Percentiles rank a stretch among this genome's conserved stretches.
Evolutionary conservation across 192 early-diverging fungal genomes (phyloP).

Genomic region (Chytriomyces sp.): DNA sequence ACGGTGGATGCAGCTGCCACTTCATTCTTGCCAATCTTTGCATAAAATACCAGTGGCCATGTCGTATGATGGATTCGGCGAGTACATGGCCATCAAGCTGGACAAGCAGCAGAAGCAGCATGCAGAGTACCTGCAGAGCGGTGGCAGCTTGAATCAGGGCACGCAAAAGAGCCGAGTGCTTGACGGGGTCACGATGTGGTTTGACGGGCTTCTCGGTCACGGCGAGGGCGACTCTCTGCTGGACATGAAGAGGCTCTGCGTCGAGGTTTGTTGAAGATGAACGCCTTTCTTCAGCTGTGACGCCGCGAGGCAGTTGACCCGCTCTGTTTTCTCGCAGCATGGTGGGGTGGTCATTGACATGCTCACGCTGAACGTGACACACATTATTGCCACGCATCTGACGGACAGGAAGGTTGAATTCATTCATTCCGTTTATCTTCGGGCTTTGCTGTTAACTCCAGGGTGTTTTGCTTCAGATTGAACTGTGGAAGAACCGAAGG

Average conservation of each 20-base stretch:
- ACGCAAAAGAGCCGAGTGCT: constrained; percentile 29
- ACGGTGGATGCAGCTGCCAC: too few relatives aligned
- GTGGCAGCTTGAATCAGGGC: constrained; percentile 10
- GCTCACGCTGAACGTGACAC: constrained; percentile 44
- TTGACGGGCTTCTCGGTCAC: constrained; percentile 38
- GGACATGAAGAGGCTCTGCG: constrained; percentile 23
- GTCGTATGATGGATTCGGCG: constrained; percentile 23
- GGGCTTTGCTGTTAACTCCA: constrained; percentile 37
- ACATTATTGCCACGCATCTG: constrained; percentile 52
- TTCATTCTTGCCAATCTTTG: neutral
- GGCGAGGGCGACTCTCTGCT: neutral
- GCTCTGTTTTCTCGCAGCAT: constrained; percentile 7
- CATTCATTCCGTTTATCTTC: neutral
- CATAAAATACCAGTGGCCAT: too few relatives aligned
- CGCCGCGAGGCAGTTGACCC: too few relatives aligned
- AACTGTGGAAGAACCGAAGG: constrained; percentile 43
- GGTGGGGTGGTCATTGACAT: constrained; percentile 45
- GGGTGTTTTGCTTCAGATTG: constrained; percentile 27
- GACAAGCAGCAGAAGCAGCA: constrained; percentile 50
- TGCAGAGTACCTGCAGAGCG: constrained; percentile 12
- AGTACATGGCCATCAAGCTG: constrained; percentile 53
- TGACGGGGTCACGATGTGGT: constrained; percentile 35
- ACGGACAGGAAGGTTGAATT: constrained; percentile 10
- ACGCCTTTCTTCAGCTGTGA: too few relatives aligned
- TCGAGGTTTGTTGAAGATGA: neutral